Evolutionary conservation across 805 yeast genomes (phyloP).

Genomic region (Starmerella etchellsii): DNA sequence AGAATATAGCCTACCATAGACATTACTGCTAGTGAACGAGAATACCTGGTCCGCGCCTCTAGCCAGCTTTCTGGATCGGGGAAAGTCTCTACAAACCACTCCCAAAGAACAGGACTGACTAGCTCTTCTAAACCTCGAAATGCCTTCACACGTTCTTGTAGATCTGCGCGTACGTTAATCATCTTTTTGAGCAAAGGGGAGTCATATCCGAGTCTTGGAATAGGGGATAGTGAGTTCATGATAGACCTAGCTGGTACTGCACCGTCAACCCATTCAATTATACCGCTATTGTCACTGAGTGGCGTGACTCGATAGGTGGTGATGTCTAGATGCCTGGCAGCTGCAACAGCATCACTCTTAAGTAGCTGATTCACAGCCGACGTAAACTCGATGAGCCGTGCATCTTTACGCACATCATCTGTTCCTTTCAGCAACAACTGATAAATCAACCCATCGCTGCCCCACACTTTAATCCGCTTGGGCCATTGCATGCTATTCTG

Average conservation of each 20-base stretch:
- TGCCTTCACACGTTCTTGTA: conserved; percentile 25
- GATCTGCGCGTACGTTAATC: not conserved
- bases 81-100: conserved; percentile 80
- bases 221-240: conserved; percentile 28
- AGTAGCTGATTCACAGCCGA: conserved; percentile 70
- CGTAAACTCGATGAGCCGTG: conserved; percentile 84
- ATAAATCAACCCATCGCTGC: conserved; percentile 65
- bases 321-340: conserved; percentile 56
- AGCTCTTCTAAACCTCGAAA: conserved; percentile 28
- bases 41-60: conserved; percentile 56
- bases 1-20: conserved; percentile 89
- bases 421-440: conserved; percentile 67
- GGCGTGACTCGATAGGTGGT: conserved; percentile 83
- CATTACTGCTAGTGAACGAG: conserved; percentile 86
- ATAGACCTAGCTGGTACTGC: conserved; percentile 61
- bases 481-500: conserved; percentile 82
- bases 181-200: conserved; percentile 33
- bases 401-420: conserved; percentile 92
- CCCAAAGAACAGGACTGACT: conserved; percentile 45
- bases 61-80: conserved; percentile 89
- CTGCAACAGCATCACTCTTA: conserved; percentile 53
- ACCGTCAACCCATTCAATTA: conserved; percentile 79
- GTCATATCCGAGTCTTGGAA: conserved; percentile 6
- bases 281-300: conserved; percentile 71
- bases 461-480: conserved; percentile 56